Evolutionary conservation across 345 rosid species (phyloP), one percentile per base, ranked within the genome.

Genomic region (Psidium friedrichsthalianum): DNA sequence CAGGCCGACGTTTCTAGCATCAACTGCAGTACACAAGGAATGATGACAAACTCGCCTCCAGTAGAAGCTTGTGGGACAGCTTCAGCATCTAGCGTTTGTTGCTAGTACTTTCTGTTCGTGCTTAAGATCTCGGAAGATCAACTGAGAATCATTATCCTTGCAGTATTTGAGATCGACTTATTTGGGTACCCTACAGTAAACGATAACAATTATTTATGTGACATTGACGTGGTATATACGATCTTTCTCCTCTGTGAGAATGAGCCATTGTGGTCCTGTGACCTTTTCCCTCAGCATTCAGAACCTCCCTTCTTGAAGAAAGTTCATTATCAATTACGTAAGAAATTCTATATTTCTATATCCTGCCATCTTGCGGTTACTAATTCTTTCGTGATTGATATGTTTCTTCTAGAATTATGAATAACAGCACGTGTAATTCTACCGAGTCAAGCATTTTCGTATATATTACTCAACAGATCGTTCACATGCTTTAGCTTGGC

Each of bases 21-120:
- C 54, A 91, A 94, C 81, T 90, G 95, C 18, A 29, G 84, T 42
- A 90, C 80, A 69, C 80, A 87, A 84, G 91, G 89, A 83, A 86
- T 82, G 59, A 25, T 14, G 32, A 87, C 88, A 89, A 87, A 86
- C 15, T 84, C 86, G 0, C 86, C 82, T 55, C 74, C 83, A 2
- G 61, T 56, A 16, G 85, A 89, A 84, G 57, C 47, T 1, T 32
- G 81, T 55, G 64, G 86, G 14, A 47, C 88, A 9, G 74, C 92
- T 59, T 88, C 89, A 4, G 83, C 93, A 86, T 76, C 90, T 85
- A 90, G 86, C 22, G 88, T 91, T 84, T 91, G 94, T 54, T 90
- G 86, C 57, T 90, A 88, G 87, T 51, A 88, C 76, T 61, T 59
- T 21, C 21, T 18, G 40, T 59, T 86, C 44, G 53, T 11, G 18